Evolutionary conservation across 2,329 filamentous ascomycete genomes (phyloP), one percentile per base, ranked within the genome.

Genomic region (Juglanconis oblonga): DNA sequence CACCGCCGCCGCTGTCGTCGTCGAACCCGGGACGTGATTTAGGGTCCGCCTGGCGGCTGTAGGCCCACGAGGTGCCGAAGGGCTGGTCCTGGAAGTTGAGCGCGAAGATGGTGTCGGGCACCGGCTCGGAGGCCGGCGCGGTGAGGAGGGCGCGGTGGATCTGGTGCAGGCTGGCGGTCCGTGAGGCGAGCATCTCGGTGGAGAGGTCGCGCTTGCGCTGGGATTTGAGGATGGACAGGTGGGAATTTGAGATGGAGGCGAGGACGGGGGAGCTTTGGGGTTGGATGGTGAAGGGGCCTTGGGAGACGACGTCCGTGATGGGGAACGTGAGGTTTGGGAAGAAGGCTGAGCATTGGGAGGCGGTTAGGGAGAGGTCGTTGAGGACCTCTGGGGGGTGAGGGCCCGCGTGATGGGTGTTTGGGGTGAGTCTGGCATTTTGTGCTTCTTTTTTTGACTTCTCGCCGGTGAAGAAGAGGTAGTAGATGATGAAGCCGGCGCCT

Each of bases 51-150:
- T 76, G 74, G 2, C 79, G 76, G n/a, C 77, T 73, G 70, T 83
- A 82, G 11, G 77, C 76, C 69, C 79, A 77, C 2, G 77, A 70
- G 6, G 73, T 71, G n/a, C 74, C 67, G 42, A 72, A 69, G 35
- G 80, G 78, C 49, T 77, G 76, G 69, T 83, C 81, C 54, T 80
- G 74, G 67, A 85, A 76, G 68, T 77, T 78, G 65, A 86, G 74
- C 48, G 79, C 73, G 67, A 86, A 79, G 64, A 81, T 71, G 32
- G 80, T 81, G 67, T 84, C 74, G 4, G 82, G 81, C 2, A 82
- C 64, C 0, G 73, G 72, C 5, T 74, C 69, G 3, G 54, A 48
- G 3, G 54, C 17, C 0, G 81, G 80, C 7, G 79, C 77, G 10
- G 83, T 80, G 35, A 79, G 65, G 11, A 85, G 68, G 5, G 82